Evolutionary conservation across 164 flowering plant genomes (phyloP), one percentile per base, ranked within the genome.

Genomic region (Magnolia kwangsiensis): DNA sequence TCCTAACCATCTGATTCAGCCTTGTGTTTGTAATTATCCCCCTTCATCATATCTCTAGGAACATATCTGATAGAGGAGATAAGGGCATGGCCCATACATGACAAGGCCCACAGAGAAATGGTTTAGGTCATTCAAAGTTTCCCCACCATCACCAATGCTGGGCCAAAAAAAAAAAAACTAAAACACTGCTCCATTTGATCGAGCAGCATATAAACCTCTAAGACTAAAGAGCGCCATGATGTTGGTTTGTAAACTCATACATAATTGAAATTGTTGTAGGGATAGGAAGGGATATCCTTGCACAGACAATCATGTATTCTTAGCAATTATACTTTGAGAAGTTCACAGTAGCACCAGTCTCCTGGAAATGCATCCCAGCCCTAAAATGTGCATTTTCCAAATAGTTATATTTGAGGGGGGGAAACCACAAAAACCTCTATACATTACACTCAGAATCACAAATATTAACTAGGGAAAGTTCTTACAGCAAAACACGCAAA

Each of bases 401-500:
- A 23, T 7, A 65, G 21, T 65, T 21, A 13, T 11, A 24, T 21
- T 10, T 19, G 24, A 65, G 21, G 29, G 4, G 4, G 68, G 21
- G 2, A 65, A 65, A 7, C n/a, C 7, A 58, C 65, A 63, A 2
- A 64, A 65, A 7, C 45, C 45, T 37, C 7, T 37, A 37, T 37
- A 37, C 45, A 37, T 37, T 27, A 37, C 45, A 37, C 45, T 37
- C 45, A 37, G 45, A 37, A 37, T 5, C 45, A 37, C 45, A 55
- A 19, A 67, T 29, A 27, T 13, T 59, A 63, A 74, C 50, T 63
- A 18, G 70, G 63, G 59, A 68, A 66, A 49, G 45, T 66, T 27
- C 92, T 84, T 89, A 96, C 99, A 73, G 99, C 97, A 88, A 96
- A 96, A 81, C 97, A 94, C 61, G 98, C 98, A 81, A 90, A 96